Evolutionary conservation across 192 early-diverging fungal species (phyloP).

Genomic region (Coemansia sp.): DNA sequence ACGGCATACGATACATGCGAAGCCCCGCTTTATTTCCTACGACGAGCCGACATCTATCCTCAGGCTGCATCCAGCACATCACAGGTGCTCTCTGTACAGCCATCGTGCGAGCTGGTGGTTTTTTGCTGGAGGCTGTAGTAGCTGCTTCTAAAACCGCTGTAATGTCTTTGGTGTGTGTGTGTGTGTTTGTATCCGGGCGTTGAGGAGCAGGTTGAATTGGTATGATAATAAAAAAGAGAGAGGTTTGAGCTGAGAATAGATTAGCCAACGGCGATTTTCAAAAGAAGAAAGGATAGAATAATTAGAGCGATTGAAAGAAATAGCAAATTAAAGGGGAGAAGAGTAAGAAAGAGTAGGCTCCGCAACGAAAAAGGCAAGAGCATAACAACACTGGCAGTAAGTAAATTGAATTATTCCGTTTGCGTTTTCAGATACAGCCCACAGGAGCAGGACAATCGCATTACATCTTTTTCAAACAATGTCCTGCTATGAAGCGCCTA

Average conservation of each 20-base stretch:
- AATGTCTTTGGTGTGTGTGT: background rate
- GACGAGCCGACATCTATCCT: conserved; percentile 26
- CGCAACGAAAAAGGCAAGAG: too few species aligned
- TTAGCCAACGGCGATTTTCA: background rate
- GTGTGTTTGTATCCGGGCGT: background rate
- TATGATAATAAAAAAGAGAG: background rate
- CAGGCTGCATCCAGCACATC: conserved; percentile 50
- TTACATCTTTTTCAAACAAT: too few species aligned
- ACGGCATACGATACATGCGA: conserved; percentile 26
- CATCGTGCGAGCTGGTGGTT: background rate
- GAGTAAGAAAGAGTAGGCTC: too few species aligned
- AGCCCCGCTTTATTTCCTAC: conserved; percentile 33
- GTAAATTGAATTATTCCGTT: too few species aligned
- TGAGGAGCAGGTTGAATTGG: background rate
- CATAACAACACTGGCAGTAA: too few species aligned
- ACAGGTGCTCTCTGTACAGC: conserved; percentile 8
- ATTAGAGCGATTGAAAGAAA: too few species aligned
- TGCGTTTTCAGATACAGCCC: too few species aligned
- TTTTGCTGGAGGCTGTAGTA: background rate
- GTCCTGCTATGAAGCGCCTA: too few species aligned
- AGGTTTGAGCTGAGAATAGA: background rate
- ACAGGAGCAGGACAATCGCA: too few species aligned
- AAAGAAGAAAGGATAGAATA: too few species aligned
- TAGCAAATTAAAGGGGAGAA: too few species aligned
- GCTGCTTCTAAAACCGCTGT: background rate